Conservation (phyloP, 148 eudicot species). For the Agrostemma githago region DNA sequence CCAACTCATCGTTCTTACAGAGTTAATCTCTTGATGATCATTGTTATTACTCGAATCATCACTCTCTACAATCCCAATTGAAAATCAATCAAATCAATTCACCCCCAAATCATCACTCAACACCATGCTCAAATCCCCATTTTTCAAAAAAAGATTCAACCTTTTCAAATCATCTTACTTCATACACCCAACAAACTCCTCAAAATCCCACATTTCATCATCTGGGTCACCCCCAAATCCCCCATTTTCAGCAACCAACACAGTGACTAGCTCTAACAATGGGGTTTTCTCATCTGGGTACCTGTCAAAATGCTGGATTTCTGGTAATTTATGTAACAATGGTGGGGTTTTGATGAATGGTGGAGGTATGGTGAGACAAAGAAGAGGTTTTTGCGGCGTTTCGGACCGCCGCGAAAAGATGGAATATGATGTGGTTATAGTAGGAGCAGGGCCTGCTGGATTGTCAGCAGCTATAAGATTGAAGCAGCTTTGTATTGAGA, state of each 20-base stretch:
- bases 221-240: constrained; percentile 27
- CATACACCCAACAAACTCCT: not conserved
- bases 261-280: not conserved
- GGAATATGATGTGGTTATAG: constrained; percentile 81
- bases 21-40: not conserved
- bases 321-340: not conserved
- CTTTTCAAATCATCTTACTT: too few relatives aligned
- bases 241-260: not conserved
- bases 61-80: too few relatives aligned
- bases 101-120: not conserved
- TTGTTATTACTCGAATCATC: not conserved
- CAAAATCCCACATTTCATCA: constrained; percentile 10
- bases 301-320: constrained; percentile 5
- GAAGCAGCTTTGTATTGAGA: constrained; percentile 64
- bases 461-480: constrained; percentile 84
- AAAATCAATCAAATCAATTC: not conserved
- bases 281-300: constrained; percentile 37
- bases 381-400: constrained; percentile 39
- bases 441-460: constrained; percentile 97
- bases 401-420: constrained; percentile 58
- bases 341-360: constrained; percentile 28
- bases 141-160: not conserved
- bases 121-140: not conserved
- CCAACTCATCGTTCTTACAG: constrained; percentile 3
- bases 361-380: constrained; percentile 16